phyloP scores from a whole-genome alignment of 148 eudicot genomes.

The Nepenthes gracilis region DNA sequence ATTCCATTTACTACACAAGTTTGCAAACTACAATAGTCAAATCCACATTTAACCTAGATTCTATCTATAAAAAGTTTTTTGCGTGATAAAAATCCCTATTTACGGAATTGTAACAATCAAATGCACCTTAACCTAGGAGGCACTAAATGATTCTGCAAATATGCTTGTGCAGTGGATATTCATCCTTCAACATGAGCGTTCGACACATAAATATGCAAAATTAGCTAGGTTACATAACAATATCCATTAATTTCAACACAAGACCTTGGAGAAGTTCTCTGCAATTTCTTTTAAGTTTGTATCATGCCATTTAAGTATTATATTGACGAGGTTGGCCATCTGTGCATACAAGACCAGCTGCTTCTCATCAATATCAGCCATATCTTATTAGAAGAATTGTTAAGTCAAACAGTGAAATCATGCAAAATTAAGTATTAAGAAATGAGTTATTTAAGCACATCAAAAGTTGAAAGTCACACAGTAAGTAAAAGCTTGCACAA shows the following conservation, averaged over 20 bases:
- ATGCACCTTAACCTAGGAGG: no score
- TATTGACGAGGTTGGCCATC: slow-evolving; percentile 84
- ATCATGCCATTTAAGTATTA: slow-evolving; percentile 57
- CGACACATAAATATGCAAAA: not conserved
- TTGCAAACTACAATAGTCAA: no score
- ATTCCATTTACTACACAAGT: no score
- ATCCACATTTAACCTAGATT: not conserved
- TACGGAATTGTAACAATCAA: no score
- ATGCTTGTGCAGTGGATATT: not conserved
- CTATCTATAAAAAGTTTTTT: not conserved
- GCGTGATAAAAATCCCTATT: not conserved
- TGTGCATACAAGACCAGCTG: slow-evolving; percentile 84
- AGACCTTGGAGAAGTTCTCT: slow-evolving; percentile 84
- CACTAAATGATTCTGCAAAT: no score
- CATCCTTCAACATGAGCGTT: not conserved
- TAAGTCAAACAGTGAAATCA: slow-evolving; percentile 19
- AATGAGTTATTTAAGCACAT: not conserved
- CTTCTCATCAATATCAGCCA: slow-evolving; percentile 65
- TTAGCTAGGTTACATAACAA: not conserved
- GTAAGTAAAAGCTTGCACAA: not conserved
- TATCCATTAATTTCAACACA: not conserved
- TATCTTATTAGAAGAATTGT: slow-evolving; percentile 37
- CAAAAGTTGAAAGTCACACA: not conserved
- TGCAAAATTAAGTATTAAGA: not conserved
- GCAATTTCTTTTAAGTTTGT: slow-evolving; percentile 65